Conservation (phyloP, 768 basidiomycete genomes). For the Mycena rosella region DNA sequence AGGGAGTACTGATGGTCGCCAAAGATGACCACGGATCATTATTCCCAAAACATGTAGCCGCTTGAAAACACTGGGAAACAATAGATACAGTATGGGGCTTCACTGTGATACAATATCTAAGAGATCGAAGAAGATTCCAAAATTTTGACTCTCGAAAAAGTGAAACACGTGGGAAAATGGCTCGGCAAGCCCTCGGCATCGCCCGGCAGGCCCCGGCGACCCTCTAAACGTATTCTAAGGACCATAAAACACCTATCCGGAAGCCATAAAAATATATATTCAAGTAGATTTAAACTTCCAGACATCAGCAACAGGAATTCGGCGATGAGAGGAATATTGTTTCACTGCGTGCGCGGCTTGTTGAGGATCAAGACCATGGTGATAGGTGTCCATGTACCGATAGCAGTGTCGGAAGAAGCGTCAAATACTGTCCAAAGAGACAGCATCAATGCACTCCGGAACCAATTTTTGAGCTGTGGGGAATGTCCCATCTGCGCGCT, state of each 20-base stretch:
- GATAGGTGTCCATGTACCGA: conserved; percentile 41
- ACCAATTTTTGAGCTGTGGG: conserved; percentile 40
- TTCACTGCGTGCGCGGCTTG: conserved; percentile 44
- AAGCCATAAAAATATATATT: neutral
- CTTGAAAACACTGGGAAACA: conserved; percentile 3
- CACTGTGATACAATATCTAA: conserved; percentile 15
- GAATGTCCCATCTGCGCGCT: conserved; percentile 41
- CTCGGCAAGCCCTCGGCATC: conserved; percentile 11
- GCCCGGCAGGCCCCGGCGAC: neutral
- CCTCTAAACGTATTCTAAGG: neutral
- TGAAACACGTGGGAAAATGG: conserved; percentile 24
- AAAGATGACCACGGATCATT: conserved; percentile 25
- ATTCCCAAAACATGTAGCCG: neutral
- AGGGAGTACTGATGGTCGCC: neutral
- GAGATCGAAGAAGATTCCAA: conserved; percentile 18
- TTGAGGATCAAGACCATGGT: conserved; percentile 34
- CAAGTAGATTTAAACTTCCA: conserved; percentile 7
- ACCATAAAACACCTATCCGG: neutral
- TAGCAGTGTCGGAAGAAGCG: conserved; percentile 38
- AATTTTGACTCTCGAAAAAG: conserved; percentile 11
- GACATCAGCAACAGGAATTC: conserved; percentile 30
- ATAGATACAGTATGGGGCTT: conserved; percentile 13
- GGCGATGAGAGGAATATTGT: conserved; percentile 44
- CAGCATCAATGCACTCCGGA: conserved; percentile 39
- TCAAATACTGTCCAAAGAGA: conserved; percentile 35